These are phyloP conservation scores for Mycosphaerella sp. DNA, from an alignment of 2,329 filamentous ascomycete species.

Conservation along the genomic window DNA sequence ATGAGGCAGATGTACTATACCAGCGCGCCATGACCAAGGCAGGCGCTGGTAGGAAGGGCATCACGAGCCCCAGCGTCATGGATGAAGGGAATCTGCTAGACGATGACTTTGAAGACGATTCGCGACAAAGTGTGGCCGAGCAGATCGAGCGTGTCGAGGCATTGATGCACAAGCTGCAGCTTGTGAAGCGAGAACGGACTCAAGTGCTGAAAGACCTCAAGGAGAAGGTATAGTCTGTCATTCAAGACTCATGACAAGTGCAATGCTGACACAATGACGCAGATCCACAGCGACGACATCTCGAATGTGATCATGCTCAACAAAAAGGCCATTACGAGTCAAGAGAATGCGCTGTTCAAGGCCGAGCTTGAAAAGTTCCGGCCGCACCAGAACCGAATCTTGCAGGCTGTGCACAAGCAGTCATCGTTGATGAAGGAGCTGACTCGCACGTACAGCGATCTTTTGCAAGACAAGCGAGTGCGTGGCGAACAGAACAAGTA, in stretches of 20 bases:
- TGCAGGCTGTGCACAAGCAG: slow-evolving; percentile 95
- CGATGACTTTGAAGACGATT: slow-evolving; percentile 81
- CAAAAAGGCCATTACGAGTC: slow-evolving; percentile 91
- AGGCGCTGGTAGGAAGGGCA: slow-evolving; percentile 59
- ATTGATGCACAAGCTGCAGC: slow-evolving; percentile 79
- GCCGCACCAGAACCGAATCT: slow-evolving; percentile 80
- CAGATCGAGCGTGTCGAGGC: slow-evolving; percentile 88
- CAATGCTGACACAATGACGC: slow-evolving; percentile 7
- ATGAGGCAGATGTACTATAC: slow-evolving; percentile 82
- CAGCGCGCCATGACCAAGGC: slow-evolving; percentile 78
- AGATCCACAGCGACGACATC: slow-evolving; percentile 96
- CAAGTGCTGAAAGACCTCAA: slow-evolving; percentile 96
- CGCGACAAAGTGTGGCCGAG: slow-evolving; percentile 71
- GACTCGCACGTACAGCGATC: slow-evolving; percentile 74
- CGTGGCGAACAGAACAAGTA: slow-evolving; percentile 93
- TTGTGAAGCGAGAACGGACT: slow-evolving; percentile 84
- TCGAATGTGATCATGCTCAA: slow-evolving; percentile 96
- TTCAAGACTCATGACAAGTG: neutral
- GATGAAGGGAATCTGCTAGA: slow-evolving; percentile 78
- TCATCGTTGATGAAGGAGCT: slow-evolving; percentile 90
- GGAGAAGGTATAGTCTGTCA: slow-evolving; percentile 65
- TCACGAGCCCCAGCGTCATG: slow-evolving; percentile 47
- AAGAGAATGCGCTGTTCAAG: slow-evolving; percentile 88
- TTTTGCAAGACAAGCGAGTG: slow-evolving; percentile 91
- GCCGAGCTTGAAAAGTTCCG: slow-evolving; percentile 96